Evolutionary conservation across 192 early-diverging fungal species (phyloP), one percentile per base, ranked within the genome.

Genomic region (Borealophlyctis nickersoniae): DNA sequence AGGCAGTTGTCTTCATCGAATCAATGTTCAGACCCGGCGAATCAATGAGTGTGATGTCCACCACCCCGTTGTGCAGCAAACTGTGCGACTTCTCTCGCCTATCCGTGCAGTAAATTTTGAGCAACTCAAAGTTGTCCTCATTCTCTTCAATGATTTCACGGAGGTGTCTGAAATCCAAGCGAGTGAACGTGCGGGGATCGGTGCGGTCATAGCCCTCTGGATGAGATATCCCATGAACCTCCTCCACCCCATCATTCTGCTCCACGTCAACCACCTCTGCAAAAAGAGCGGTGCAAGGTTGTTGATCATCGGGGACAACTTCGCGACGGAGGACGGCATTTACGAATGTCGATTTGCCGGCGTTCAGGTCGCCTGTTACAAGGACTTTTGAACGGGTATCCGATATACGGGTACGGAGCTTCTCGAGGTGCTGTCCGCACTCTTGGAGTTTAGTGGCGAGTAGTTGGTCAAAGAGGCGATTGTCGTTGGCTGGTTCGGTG

Each of bases 21-120:
- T 99, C 97, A 53, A 92, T 91, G 79, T 99, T 99, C 61, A 99
- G 81, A 23, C 97, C 97, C 19, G 97, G 97, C 7, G 95, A 99
- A 69, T 99, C 97, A 62, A 99, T 98, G 66, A 99, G 77, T 19
- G 89, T 89, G 71, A 99, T 92, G 70, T 99, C 95, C 26, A 95
- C 91, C 13, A 95, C 83, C 50, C 96, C 96, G 72, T 99, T 99
- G 73, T 95, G 91, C 30, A 99, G 81, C 36, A 98, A 74, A 56
- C 73, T 76, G 4, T 76, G 66, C 1, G 49, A 55, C 39, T 70
- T 52, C 1, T 36, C 62, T 23, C 84, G 70, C 23, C 60, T 65
- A 66, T 95, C 93, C 28, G 75, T 75, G 64, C 88, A 86, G 72
- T 99, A 99, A n/a, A 99, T 84, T 77, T 95, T 96, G 58, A 99